Base-by-base conservation (phyloP, 306 rosid species). In the Lagenaria siceraria region DNA sequence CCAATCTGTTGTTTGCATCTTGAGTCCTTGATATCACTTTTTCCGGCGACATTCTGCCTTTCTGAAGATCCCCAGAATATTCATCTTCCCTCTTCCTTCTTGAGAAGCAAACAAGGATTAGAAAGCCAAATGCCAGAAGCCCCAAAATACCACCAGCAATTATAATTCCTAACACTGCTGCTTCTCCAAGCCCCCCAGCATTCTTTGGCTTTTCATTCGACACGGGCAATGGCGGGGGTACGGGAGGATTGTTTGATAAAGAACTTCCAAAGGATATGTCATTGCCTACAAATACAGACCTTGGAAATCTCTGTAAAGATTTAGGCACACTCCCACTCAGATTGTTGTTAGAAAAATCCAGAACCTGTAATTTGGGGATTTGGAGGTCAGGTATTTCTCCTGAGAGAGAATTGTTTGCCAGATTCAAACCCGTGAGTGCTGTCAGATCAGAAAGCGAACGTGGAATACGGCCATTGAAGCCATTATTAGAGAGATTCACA, bases 41-140 rank as follows among this genome's bases (percentile, higher is more conserved):
- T 58, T 90, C 98, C 0, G 98, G 98, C 0, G 98, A 93, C 96
- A 93, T 91, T 52, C 51, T 85, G 38, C 93, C 96, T 84, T 89
- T 93, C 60, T 84, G 85, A 88, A 87, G 76, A 80, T 88, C 89
- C 59, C 87, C 90, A 1, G 85, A 80, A 54, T 88, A 79, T 49
- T 33, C 55, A 17, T 51, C 84, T 48, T 66, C 81, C 58, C 62
- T 74, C 10, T 75, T 87, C 78, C 81, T 91, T 72, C 87, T 89
- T 17, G 85, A 88, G 79, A 86, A 93, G 80, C 85, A 85, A 11
- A 88, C 88, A 80, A 81, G 81, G 18, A 86, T 64, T 71, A 88
- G 81, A 82, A 82, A 85, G 27, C 83, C 61, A 61, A 87, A 88
- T 9, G 87, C 91, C 38, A 82, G 78, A 54, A 93, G 51, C 33